A percentile compares a stretch with the other conserved stretches of the same genome.
phyloP scores from a whole-genome alignment of 2,329 filamentous ascomycete genomes.

The Claviceps pazoutovae region DNA sequence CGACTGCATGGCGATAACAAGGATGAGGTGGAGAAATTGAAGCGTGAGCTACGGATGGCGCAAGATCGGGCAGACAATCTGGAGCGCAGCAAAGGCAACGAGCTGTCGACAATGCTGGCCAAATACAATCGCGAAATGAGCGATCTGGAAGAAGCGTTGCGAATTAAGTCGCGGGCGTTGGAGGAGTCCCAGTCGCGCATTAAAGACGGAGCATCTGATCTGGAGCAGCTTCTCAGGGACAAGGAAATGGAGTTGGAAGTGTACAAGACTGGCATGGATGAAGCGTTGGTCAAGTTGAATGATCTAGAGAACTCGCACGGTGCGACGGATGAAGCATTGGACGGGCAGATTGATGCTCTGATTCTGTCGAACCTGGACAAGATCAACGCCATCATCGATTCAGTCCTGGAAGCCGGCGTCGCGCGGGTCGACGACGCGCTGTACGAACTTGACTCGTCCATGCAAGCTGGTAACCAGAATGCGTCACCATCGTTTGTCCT shows the following conservation, averaged over 20 bases:
- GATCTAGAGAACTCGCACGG: slow-evolving; percentile 66
- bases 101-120: slow-evolving; percentile 84
- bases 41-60: slow-evolving; percentile 83
- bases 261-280: slow-evolving; percentile 95
- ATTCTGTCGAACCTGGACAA: slow-evolving; percentile 78
- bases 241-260: slow-evolving; percentile 98
- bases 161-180: slow-evolving; percentile 74
- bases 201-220: slow-evolving; percentile 68
- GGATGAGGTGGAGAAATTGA: slow-evolving; percentile 88
- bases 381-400: slow-evolving; percentile 96
- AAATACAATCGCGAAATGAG: slow-evolving; percentile 97
- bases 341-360: slow-evolving; percentile 82
- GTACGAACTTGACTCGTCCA: slow-evolving; percentile 92
- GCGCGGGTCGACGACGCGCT: slow-evolving; percentile 90
- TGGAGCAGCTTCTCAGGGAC: slow-evolving; percentile 73
- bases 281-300: slow-evolving; percentile 83
- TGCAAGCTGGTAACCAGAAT: slow-evolving; percentile 98
- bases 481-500: slow-evolving; percentile 88
- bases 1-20: slow-evolving; percentile 72
- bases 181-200: slow-evolving; percentile 71
- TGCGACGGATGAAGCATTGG: slow-evolving; percentile 65
- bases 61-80: slow-evolving; percentile 83
- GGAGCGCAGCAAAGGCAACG: slow-evolving; percentile 85
- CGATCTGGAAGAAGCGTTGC: slow-evolving; percentile 83
- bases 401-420: slow-evolving; percentile 83